Conservation (phyloP, 2,329 filamentous ascomycete genomes). For the Aspergillus sp. region DNA sequence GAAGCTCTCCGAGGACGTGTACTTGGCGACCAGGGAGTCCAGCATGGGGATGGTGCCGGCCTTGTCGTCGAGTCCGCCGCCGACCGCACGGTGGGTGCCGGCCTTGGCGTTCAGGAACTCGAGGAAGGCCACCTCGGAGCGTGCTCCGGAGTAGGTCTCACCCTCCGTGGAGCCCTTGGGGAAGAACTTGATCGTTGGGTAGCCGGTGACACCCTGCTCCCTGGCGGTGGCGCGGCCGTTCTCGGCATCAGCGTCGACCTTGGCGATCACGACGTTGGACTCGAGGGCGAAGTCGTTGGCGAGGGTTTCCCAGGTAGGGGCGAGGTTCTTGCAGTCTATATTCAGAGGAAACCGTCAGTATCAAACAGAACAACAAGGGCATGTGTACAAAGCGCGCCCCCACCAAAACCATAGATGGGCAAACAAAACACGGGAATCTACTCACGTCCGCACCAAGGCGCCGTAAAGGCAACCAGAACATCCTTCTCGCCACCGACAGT, state of each 20-base stretch:
- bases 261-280: conserved; percentile 78
- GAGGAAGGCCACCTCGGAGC: conserved; percentile 73
- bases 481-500: conserved; percentile 81
- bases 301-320: conserved; percentile 84
- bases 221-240: conserved; percentile 76
- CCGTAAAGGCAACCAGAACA: conserved; percentile 93
- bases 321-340: conserved; percentile 92
- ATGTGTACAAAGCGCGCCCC: neutral
- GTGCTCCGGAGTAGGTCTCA: conserved; percentile 71
- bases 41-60: conserved; percentile 82
- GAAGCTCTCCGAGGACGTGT: conserved; percentile 61
- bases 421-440: conserved; percentile 29
- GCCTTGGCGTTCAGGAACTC: conserved; percentile 84
- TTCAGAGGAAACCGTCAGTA: conserved; percentile 10
- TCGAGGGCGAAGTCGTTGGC: conserved; percentile 80
- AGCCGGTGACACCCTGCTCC: conserved; percentile 76
- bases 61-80: conserved; percentile 73
- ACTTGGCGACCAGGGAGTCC: conserved; percentile 73
- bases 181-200: conserved; percentile 99
- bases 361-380: conserved; percentile 4
- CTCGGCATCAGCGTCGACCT: conserved; percentile 89
- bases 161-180: conserved; percentile 74
- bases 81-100: conserved; percentile 78
- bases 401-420: too few species aligned
- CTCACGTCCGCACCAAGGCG: conserved; percentile 97